Evolutionary conservation across 148 eudicot genomes (phyloP).

Genomic region (Silene uniflora): DNA sequence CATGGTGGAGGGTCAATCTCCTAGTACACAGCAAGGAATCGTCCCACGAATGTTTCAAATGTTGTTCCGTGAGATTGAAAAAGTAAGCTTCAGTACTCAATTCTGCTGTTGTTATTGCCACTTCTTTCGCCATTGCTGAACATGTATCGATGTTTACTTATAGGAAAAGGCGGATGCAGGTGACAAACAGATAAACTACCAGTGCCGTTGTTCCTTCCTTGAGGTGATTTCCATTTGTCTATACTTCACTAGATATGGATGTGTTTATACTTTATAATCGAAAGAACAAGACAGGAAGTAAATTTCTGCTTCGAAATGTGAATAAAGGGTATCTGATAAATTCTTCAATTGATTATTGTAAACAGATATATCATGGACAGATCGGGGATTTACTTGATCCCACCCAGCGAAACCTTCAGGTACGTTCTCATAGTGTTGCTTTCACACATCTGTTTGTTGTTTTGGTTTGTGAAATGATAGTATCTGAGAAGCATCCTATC

Average conservation of each 20-base stretch:
- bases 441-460: too few relatives aligned
- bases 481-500: too few relatives aligned
- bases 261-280: too few relatives aligned
- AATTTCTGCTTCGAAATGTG: too few relatives aligned
- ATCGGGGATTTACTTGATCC: too few relatives aligned
- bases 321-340: too few relatives aligned
- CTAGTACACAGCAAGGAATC: constrained; percentile 77
- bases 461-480: too few relatives aligned
- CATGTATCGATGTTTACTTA: background rate
- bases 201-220: constrained; percentile 93
- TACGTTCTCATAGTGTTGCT: too few relatives aligned
- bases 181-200: constrained; percentile 68
- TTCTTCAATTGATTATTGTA: constrained; percentile 1
- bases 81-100: constrained; percentile 39
- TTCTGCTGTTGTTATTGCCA: background rate
- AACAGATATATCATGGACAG: constrained; percentile 74
- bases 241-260: background rate
- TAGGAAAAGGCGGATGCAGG: constrained; percentile 61
- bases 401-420: too few relatives aligned
- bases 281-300: too few relatives aligned
- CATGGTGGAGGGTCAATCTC: too few relatives aligned
- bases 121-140: background rate
- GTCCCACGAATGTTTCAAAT: constrained; percentile 82
- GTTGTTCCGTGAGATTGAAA: constrained; percentile 78
- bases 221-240: constrained; percentile 51